A percentile compares a stretch with the other conserved stretches of the same genome.
These are phyloP conservation scores for Colletotrichum liaoningense DNA, from an alignment of 2,329 filamentous ascomycete genomes.

Conservation along the genomic window DNA sequence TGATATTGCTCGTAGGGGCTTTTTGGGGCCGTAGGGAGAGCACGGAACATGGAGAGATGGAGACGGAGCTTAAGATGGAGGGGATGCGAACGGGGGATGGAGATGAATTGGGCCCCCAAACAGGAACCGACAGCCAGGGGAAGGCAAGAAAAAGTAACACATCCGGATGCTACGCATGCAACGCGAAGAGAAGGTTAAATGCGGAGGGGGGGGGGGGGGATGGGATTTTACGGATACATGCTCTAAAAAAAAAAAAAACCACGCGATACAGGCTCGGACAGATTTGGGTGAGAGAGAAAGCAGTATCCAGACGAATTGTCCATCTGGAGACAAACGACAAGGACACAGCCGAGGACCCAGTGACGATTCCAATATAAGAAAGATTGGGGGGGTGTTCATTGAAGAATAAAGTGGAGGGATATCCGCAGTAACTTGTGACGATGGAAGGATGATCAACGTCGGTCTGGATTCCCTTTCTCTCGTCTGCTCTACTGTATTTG, in stretches of 20 bases:
- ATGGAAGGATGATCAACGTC: background rate
- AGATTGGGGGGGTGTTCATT: constrained; percentile 6
- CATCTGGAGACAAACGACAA: background rate
- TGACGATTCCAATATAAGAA: background rate
- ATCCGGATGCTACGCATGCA: background rate
- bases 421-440: background rate
- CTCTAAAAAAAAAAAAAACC: constrained; percentile 6
- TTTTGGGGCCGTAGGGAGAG: constrained; percentile 12
- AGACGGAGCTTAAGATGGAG: constrained; percentile 23
- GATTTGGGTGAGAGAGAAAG: background rate
- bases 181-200: constrained; percentile 16
- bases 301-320: background rate
- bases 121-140: constrained; percentile 11
- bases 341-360: background rate
- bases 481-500: background rate
- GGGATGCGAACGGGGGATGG: constrained; percentile 21
- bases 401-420: background rate
- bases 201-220: background rate
- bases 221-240: background rate
- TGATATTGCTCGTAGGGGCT: constrained; percentile 15
- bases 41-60: constrained; percentile 23
- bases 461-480: background rate
- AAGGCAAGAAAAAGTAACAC: constrained; percentile 6
- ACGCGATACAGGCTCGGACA: too few relatives aligned
- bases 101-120: constrained; percentile 29